These are phyloP conservation scores for Globisporangium paroecandrum DNA, from an alignment of 352 stramenopile species.

Conservation along the genomic window DNA sequence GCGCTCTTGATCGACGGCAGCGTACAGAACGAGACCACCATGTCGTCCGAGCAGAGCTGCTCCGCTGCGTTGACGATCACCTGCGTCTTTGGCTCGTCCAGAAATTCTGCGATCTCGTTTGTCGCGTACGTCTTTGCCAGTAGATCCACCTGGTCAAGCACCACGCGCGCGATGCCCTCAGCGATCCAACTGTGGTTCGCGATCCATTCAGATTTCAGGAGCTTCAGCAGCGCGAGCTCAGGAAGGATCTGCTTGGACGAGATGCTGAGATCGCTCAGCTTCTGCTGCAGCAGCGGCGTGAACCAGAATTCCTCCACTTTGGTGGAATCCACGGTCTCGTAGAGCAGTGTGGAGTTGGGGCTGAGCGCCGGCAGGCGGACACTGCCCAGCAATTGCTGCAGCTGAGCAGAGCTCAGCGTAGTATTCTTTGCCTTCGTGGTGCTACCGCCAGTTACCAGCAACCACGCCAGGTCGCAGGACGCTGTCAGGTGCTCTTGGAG, in stretches of 20 bases:
- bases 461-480: slow-evolving; percentile 4
- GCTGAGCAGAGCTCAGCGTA: background rate
- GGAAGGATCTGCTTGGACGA: background rate
- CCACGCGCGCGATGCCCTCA: background rate
- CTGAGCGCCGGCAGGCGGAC: background rate
- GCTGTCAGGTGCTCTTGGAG: background rate
- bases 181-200: slow-evolving; percentile 1
- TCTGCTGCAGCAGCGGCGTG: background rate
- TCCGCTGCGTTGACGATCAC: background rate
- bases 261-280: background rate
- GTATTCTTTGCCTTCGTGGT: background rate
- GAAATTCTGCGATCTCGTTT: background rate
- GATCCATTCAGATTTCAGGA: background rate
- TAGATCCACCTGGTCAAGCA: background rate
- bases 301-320: slow-evolving; percentile 3
- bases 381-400: background rate
- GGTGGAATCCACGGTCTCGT: background rate
- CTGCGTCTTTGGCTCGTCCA: background rate
- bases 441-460: background rate
- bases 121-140: background rate
- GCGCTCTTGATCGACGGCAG: background rate
- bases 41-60: background rate
- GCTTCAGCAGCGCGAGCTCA: background rate
- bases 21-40: background rate
- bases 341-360: background rate